Percentiles rank a stretch among this genome's conserved stretches.
Conservation (phyloP, 768 basidiomycete species). For the Kwoniella sp. region DNA sequence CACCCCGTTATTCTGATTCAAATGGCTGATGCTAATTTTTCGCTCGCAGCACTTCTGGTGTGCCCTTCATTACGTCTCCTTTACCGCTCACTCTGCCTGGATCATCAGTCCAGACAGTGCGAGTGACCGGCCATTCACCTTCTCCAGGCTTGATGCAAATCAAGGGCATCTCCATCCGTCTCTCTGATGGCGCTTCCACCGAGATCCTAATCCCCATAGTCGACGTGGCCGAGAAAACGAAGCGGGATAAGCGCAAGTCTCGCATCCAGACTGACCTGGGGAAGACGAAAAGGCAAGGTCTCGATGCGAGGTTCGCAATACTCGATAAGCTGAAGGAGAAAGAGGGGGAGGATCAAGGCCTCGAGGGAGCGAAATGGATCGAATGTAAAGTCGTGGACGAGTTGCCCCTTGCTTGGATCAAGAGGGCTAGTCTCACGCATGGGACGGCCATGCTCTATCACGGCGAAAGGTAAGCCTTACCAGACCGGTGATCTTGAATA, state of each 20-base stretch:
- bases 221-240: conserved; percentile 72
- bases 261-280: conserved; percentile 68
- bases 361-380: conserved; percentile 60
- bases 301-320: conserved; percentile 63
- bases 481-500: neutral
- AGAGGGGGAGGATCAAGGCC: conserved; percentile 29
- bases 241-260: conserved; percentile 59
- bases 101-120: conserved; percentile 71
- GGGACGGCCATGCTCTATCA: conserved; percentile 94
- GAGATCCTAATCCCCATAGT: conserved; percentile 75
- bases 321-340: conserved; percentile 1
- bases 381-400: conserved; percentile 82
- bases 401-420: conserved; percentile 83
- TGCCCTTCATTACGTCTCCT: conserved; percentile 69
- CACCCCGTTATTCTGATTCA: neutral
- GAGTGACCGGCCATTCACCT: conserved; percentile 69
- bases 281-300: conserved; percentile 72
- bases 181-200: conserved; percentile 69
- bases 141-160: conserved; percentile 70
- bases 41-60: conserved; percentile 74
- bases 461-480: conserved; percentile 84
- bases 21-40: conserved; percentile 5
- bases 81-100: conserved; percentile 72
- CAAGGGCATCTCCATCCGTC: conserved; percentile 76
- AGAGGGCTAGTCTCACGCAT: conserved; percentile 84